Conservation (phyloP, 192 early-diverging fungal species). For the Chytriomyces confervae region DNA sequence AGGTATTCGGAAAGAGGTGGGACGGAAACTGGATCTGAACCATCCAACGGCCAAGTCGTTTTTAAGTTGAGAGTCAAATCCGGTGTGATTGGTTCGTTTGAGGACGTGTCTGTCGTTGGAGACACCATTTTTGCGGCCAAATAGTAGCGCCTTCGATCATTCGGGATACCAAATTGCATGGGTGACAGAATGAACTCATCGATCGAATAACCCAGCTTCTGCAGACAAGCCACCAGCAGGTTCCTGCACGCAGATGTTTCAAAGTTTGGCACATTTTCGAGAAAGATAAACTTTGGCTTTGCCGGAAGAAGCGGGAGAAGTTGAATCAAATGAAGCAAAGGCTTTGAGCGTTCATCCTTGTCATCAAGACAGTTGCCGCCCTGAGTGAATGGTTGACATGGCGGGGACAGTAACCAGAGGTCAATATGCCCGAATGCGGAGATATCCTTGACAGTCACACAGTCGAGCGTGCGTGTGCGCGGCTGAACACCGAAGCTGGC, state of each 20-base stretch:
- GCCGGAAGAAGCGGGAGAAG: conserved; percentile 43
- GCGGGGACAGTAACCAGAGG: conserved; percentile 91
- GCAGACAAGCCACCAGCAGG: conserved; percentile 44
- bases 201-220: conserved; percentile 47
- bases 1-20: conserved; percentile 38
- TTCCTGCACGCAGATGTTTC: conserved; percentile 45
- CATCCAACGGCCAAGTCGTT: conserved; percentile 21
- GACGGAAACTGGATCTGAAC: neutral
- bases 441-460: conserved; percentile 51
- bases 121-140: conserved; percentile 41
- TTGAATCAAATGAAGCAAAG: conserved; percentile 52
- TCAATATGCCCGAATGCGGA: conserved; percentile 68
- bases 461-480: conserved; percentile 53
- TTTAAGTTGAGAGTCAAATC: conserved; percentile 20
- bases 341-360: conserved; percentile 47
- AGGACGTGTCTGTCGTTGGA: neutral
- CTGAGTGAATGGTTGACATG: conserved; percentile 73
- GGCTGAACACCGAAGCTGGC: conserved; percentile 53
- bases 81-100: neutral
- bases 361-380: conserved; percentile 82
- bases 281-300: conserved; percentile 52
- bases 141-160: conserved; percentile 61
- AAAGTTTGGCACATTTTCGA: conserved; percentile 69
- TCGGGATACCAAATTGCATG: conserved; percentile 59
- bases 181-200: conserved; percentile 55